A percentile compares a stretch with the other conserved stretches of the same genome.
Evolutionary conservation across 2,329 filamentous ascomycete genomes (phyloP).

Genomic region (Fusarium nodosum): DNA sequence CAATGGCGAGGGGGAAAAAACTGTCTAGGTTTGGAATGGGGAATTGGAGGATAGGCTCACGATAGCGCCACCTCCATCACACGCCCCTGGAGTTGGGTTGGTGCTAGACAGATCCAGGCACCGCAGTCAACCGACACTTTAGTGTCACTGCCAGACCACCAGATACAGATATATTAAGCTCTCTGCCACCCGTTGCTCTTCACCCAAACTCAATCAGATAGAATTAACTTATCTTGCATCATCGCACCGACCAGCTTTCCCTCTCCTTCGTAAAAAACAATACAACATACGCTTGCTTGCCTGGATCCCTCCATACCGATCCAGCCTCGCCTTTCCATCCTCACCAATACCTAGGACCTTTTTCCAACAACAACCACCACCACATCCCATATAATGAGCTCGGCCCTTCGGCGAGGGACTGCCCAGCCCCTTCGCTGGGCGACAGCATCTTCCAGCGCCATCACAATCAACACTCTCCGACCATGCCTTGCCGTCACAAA

Average conservation of each 20-base stretch:
- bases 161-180: conserved; percentile 36
- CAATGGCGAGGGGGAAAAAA: conserved; percentile 24
- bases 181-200: conserved; percentile 34
- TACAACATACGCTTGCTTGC: conserved; percentile 1
- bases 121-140: conserved; percentile 32
- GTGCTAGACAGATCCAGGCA: conserved; percentile 22
- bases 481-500: conserved; percentile 29
- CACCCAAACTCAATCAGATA: conserved; percentile 22
- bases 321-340: conserved; percentile 18
- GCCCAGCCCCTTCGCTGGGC: conserved; percentile 47
- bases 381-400: conserved; percentile 45
- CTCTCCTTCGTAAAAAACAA: conserved; percentile 30
- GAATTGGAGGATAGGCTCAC: conserved; percentile 31
- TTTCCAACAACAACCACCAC: conserved; percentile 4
- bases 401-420: conserved; percentile 48
- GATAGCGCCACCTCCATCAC: conserved; percentile 44
- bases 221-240: conserved; percentile 43
- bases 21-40: conserved; percentile 33
- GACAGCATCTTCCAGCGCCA: conserved; percentile 36
- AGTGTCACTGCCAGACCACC: conserved; percentile 17
- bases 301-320: conserved; percentile 42
- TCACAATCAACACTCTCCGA: conserved; percentile 38
- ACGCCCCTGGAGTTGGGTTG: conserved; percentile 22
- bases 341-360: conserved; percentile 20
- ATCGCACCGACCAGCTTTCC: conserved; percentile 4